Conservation (phyloP, 768 basidiomycete species). For the Phylloporus sp. region DNA sequence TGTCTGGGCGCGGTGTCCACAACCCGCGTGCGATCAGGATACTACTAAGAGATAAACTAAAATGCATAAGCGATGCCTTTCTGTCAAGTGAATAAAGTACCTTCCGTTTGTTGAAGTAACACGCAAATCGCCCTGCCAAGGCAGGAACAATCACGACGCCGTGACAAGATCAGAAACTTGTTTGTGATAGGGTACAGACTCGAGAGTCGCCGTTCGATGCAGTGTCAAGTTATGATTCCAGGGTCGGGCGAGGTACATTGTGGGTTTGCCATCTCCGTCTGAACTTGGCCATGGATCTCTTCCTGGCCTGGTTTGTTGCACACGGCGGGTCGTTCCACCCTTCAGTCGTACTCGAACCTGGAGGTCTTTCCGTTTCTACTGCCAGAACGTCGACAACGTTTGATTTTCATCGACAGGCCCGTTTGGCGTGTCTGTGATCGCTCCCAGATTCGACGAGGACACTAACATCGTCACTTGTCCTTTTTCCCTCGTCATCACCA, state of each 20-base stretch:
- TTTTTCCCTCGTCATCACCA: slow-evolving; percentile 58
- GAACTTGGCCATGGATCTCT: slow-evolving; percentile 9
- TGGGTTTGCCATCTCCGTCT: no score
- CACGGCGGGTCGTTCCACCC: slow-evolving; percentile 52
- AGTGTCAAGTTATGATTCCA: no score
- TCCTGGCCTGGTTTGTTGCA: slow-evolving; percentile 47
- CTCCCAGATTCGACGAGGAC: slow-evolving; percentile 46
- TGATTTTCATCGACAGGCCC: slow-evolving; percentile 28
- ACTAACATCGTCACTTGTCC: slow-evolving; percentile 62
- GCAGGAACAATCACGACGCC: neutral
- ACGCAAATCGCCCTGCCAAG: neutral
- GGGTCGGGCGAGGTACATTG: no score
- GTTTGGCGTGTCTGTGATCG: slow-evolving; percentile 48
- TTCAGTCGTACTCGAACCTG: slow-evolving; percentile 32
- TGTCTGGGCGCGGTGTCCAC: no score
- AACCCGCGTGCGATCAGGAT: no score
- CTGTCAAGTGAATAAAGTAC: neutral
- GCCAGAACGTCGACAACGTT: neutral
- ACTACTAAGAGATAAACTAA: neutral
- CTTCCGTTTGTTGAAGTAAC: neutral
- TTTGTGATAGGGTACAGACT: no score
- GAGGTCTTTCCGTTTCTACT: slow-evolving; percentile 38
- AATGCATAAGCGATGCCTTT: neutral
- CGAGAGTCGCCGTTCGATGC: no score
- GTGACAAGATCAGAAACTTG: no score